These are phyloP conservation scores for Simplicillium sp. DNA, from an alignment of 2,329 filamentous ascomycete genomes.

Conservation along the genomic window DNA sequence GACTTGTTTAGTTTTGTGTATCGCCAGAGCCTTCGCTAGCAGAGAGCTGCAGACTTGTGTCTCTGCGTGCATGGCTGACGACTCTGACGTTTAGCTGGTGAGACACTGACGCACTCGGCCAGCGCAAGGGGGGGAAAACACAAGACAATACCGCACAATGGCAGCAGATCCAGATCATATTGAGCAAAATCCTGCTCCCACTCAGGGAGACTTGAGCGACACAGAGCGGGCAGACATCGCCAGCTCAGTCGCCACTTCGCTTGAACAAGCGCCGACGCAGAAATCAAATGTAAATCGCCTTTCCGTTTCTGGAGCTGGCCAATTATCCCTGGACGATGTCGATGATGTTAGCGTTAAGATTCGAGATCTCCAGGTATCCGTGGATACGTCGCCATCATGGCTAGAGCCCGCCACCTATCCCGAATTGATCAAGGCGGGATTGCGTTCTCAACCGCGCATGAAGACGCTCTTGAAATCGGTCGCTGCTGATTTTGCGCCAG, in stretches of 20 bases:
- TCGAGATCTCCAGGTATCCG: slow-evolving; percentile 42
- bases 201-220: slow-evolving; percentile 2
- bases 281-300: slow-evolving; percentile 11
- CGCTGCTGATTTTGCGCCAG: slow-evolving; percentile 52
- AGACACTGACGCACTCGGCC: neutral
- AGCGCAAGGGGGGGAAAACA: neutral
- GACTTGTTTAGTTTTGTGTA: neutral
- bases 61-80: neutral
- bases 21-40: neutral
- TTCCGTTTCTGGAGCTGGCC: slow-evolving; percentile 22
- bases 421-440: slow-evolving; percentile 26
- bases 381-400: slow-evolving; percentile 48
- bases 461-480: slow-evolving; percentile 54
- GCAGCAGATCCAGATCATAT: neutral
- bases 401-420: slow-evolving; percentile 37
- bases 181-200: neutral
- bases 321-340: slow-evolving; percentile 41
- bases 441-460: slow-evolving; percentile 24
- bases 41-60: neutral
- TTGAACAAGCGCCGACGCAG: slow-evolving; percentile 6
- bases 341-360: slow-evolving; percentile 44
- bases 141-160: neutral
- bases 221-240: slow-evolving; percentile 11
- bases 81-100: neutral
- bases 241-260: slow-evolving; percentile 12